Evolutionary conservation across 2,329 filamentous ascomycete genomes (phyloP).

Genomic region (Sporothrix inflata): DNA sequence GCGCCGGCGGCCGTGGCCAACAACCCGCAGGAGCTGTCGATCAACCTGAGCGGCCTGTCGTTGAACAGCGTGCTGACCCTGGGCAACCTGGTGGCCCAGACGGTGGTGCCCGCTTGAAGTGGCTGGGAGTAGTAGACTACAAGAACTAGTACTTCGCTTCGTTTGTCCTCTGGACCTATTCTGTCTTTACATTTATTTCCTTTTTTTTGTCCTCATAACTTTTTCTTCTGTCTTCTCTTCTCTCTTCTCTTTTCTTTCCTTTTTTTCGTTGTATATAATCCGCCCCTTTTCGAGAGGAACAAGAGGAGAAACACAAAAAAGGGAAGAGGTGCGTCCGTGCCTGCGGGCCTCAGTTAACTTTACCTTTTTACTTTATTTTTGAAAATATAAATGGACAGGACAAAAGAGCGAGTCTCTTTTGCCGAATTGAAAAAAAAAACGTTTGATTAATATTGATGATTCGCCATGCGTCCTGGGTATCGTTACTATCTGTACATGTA

Average conservation of each 20-base stretch:
- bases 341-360: background rate
- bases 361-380: background rate
- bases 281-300: background rate
- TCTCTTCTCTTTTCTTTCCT: background rate
- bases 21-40: slow-evolving; percentile 36
- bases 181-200: slow-evolving; percentile 3
- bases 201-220: background rate
- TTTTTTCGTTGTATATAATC: slow-evolving; percentile 30
- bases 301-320: background rate
- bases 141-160: too few relatives aligned
- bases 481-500: slow-evolving; percentile 10
- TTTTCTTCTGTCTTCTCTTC: background rate
- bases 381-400: background rate
- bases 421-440: background rate
- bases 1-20: slow-evolving; percentile 37
- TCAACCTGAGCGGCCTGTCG: slow-evolving; percentile 47
- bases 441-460: background rate
- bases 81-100: slow-evolving; percentile 46
- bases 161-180: background rate
- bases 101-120: slow-evolving; percentile 26
- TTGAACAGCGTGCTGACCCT: slow-evolving; percentile 50
- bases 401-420: slow-evolving; percentile 9
- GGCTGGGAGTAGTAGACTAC: too few relatives aligned
- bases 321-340: background rate
- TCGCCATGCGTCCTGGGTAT: slow-evolving; percentile 15